These are phyloP conservation scores for Penicillium subrubescens DNA, from an alignment of 495 filamentous ascomycete species.

Conservation along the genomic window DNA sequence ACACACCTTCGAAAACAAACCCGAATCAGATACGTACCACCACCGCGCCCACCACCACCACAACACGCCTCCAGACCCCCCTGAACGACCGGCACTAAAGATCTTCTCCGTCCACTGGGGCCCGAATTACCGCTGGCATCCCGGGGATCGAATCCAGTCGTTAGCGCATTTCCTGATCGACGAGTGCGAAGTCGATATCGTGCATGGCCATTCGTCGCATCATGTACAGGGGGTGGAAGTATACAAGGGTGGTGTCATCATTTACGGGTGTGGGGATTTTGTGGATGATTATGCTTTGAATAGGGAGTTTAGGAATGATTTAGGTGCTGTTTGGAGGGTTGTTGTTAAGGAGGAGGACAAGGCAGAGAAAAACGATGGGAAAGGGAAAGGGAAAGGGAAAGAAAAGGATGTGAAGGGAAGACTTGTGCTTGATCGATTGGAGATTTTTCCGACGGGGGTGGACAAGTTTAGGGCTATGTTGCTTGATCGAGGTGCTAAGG, in stretches of 20 bases:
- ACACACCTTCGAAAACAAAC: neutral
- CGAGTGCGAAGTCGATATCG: constrained; percentile 46
- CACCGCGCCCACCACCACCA: neutral
- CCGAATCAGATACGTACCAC: neutral
- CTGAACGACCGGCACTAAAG: constrained; percentile 27
- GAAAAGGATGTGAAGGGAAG: neutral
- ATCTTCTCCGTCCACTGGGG: constrained; percentile 49
- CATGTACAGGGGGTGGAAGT: constrained; percentile 48
- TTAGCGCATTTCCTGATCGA: constrained; percentile 47
- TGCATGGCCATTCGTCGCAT: constrained; percentile 48
- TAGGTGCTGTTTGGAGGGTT: constrained; percentile 45
- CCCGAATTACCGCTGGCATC: constrained; percentile 43
- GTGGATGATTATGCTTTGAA: constrained; percentile 47
- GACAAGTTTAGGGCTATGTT: constrained; percentile 30
- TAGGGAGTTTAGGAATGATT: constrained; percentile 40
- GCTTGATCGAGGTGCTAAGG: constrained; percentile 20
- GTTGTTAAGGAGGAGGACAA: constrained; percentile 19
- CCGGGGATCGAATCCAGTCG: constrained; percentile 25
- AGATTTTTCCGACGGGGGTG: constrained; percentile 36
- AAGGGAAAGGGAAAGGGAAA: neutral
- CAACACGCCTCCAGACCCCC: neutral
- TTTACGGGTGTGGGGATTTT: constrained; percentile 50
- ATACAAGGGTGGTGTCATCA: constrained; percentile 39
- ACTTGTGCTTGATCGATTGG: constrained; percentile 27
- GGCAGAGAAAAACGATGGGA: neutral